Conservation (phyloP, 768 basidiomycete species). For the Myochromella boudieri region DNA sequence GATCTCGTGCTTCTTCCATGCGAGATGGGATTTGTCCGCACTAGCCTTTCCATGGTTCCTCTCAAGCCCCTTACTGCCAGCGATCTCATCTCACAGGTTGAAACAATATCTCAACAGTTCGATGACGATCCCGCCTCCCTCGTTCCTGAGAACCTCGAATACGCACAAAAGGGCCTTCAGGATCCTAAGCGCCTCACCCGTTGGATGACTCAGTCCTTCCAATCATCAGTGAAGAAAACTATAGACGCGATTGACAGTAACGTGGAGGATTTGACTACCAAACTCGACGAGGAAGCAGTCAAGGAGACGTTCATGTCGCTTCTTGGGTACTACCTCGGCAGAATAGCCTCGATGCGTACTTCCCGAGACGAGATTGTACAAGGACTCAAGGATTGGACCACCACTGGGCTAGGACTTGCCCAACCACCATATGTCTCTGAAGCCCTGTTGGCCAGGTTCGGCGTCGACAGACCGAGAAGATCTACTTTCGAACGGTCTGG, state of each 20-base stretch:
- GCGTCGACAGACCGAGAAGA: too few relatives aligned
- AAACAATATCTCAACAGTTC: constrained; percentile 41
- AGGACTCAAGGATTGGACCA: constrained; percentile 63
- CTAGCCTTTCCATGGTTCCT: constrained; percentile 65
- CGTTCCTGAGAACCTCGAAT: too few relatives aligned
- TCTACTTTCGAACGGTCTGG: too few relatives aligned
- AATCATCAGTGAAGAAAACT: constrained; percentile 13
- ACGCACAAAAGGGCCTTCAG: too few relatives aligned
- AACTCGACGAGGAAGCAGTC: constrained; percentile 50
- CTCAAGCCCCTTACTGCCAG: constrained; percentile 56
- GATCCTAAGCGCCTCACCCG: background rate
- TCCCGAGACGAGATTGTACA: constrained; percentile 44
- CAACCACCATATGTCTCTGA: constrained; percentile 51
- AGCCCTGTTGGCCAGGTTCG: constrained; percentile 37
- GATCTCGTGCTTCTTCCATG: constrained; percentile 81
- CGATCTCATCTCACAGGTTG: constrained; percentile 46
- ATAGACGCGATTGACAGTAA: constrained; percentile 27
- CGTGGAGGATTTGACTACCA: constrained; percentile 28
- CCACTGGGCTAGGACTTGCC: constrained; percentile 50
- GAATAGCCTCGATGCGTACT: constrained; percentile 46
- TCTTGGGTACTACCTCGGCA: constrained; percentile 71
- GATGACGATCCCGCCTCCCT: constrained; percentile 41
- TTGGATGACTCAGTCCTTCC: constrained; percentile 14
- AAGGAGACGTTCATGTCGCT: constrained; percentile 63
- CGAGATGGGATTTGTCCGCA: constrained; percentile 68